Evolutionary conservation across 1,284 basidiomycete species (phyloP), one percentile per base, ranked within the genome.

Genomic region (Puccinia novopanici): DNA sequence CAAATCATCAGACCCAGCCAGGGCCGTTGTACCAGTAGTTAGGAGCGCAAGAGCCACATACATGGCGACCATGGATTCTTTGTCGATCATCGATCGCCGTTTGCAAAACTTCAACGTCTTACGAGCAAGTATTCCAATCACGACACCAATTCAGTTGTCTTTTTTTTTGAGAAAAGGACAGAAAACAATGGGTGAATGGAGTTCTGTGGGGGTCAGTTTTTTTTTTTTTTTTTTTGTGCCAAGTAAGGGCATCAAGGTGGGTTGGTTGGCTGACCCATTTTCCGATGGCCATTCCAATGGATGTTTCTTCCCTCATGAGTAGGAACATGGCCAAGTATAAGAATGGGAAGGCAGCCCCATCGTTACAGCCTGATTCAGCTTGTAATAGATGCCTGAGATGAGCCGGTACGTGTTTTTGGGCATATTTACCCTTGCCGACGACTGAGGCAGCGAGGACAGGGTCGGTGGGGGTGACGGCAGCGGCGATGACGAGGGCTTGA

Each of bases 51-150:
- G 87, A 30, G 93, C 92, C 75, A 98, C 88, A 85, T 95, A 97
- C 84, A 89, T 95, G 0, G 93, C 92, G 40, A 97, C 90, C 86
- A 92, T 97, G 50, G 95, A 98, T 85, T 98, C 94, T 82, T 96
- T 89, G 87, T 99, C 97, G 85, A 99, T 96, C 83, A 98, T 89
- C 83, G 93, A 91, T 80, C 91, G 91, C 22, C 90, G 88, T 86
- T 98, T 91, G 83, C 94, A 95, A 87, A 95, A 98, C 85, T 94
- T 94, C 93, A 99, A 95, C 77, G 97, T 88, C 86, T 98, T 91
- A 72, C 97, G 90, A 85, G 97, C 97, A 24, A 87, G 87, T 83
- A 90, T 92, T 22, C 96, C 96, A 63, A 98, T 87, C 19, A 91
- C 80, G 0, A 90, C 89, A 19, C 96, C 96, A 75, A 98, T 90